phyloP scores from a whole-genome alignment of 73 alveolate species.

The Loxodes magnus region DNA sequence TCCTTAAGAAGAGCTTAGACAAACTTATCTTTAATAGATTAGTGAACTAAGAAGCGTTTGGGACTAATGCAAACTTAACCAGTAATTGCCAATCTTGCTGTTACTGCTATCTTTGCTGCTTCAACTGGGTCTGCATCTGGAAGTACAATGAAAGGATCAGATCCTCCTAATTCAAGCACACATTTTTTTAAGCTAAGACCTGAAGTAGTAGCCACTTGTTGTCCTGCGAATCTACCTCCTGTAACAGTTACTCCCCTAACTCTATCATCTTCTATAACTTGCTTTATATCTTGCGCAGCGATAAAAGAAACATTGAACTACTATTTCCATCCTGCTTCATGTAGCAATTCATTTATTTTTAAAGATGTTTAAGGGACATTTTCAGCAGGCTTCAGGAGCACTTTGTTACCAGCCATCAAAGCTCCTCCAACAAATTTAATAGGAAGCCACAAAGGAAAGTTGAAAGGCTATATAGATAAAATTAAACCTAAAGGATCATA shows the following conservation, averaged over 20 bases:
- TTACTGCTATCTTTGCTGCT: constrained; percentile 51
- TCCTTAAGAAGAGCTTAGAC: constrained; percentile 36
- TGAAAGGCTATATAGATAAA: constrained; percentile 67
- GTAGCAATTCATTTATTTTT: constrained; percentile 52
- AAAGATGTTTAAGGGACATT: constrained; percentile 81
- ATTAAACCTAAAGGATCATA: constrained; percentile 62
- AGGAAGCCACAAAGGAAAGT: constrained; percentile 74
- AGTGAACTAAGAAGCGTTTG: constrained; percentile 77
- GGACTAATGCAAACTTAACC: constrained; percentile 83
- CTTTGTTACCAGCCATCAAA: constrained; percentile 83
- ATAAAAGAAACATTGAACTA: constrained; percentile 37
- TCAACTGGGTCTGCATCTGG: constrained; percentile 23
- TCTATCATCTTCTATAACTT: constrained; percentile 36
- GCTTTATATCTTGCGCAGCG: constrained; percentile 32
- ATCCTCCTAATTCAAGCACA: constrained; percentile 48
- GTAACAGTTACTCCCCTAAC: constrained; percentile 60
- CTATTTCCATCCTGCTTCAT: constrained; percentile 58
- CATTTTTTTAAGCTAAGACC: constrained; percentile 51
- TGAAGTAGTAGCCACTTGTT: constrained; percentile 37
- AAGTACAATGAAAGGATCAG: constrained; percentile 14
- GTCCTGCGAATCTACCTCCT: constrained; percentile 66
- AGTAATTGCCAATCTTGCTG: constrained; percentile 55
- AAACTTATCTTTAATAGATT: constrained; percentile 77
- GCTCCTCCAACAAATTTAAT: constrained; percentile 82
- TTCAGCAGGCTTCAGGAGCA: constrained; percentile 85